phyloP scores from a whole-genome alignment of 495 filamentous ascomycete species.

The Penicillium goetzii region DNA sequence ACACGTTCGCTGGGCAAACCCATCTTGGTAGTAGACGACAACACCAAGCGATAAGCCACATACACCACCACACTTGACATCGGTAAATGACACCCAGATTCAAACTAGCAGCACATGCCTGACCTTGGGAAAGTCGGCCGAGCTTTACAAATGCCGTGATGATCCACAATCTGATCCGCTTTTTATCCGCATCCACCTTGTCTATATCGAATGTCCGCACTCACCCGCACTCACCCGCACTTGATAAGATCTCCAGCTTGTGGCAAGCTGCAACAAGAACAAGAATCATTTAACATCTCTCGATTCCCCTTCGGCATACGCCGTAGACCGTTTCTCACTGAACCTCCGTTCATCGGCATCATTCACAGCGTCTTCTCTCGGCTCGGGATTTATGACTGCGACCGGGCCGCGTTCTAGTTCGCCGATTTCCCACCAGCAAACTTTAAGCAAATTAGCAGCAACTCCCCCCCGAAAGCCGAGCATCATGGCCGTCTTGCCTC shows the following conservation, averaged over 20 bases:
- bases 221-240: slow-evolving; percentile 30
- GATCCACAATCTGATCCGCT: slow-evolving; percentile 1
- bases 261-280: not conserved
- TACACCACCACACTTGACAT: not conserved
- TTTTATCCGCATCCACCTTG: not conserved
- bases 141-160: not conserved
- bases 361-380: not conserved
- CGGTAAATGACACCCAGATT: not conserved
- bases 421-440: not conserved
- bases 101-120: not conserved
- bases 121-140: not conserved
- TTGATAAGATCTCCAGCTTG: slow-evolving; percentile 9
- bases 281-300: not conserved
- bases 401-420: not conserved
- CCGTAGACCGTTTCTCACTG: slow-evolving; percentile 17
- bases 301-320: slow-evolving; percentile 13
- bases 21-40: not conserved
- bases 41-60: not conserved
- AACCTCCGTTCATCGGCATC: not conserved
- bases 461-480: not conserved
- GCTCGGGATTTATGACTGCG: slow-evolving; percentile 3
- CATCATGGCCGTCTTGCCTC: slow-evolving; percentile 27
- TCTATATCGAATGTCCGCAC: slow-evolving; percentile 26
- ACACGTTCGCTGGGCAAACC: too few relatives aligned
- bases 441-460: not conserved